Conservation (phyloP, 306 rosid genomes). For the Amphicarpaea edgeworthii region DNA sequence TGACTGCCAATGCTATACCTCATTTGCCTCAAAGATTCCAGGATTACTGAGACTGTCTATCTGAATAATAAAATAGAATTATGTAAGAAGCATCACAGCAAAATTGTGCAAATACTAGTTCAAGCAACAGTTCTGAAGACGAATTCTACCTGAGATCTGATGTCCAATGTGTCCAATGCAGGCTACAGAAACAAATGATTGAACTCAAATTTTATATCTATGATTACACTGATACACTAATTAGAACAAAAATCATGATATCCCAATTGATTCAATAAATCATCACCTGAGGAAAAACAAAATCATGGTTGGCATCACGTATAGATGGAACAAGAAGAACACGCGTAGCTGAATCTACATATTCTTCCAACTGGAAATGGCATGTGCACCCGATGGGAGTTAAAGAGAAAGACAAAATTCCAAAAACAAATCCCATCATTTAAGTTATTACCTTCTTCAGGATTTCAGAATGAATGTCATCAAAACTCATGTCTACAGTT, state of each 20-base stretch:
- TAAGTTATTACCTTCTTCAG: slow-evolving; percentile 68
- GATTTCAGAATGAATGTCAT: slow-evolving; percentile 85
- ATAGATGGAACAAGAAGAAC: slow-evolving; percentile 85
- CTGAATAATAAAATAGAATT: slow-evolving; percentile 55
- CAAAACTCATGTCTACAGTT: slow-evolving; percentile 70
- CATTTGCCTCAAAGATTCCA: slow-evolving; percentile 86
- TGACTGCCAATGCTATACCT: slow-evolving; percentile 61
- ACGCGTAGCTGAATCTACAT: slow-evolving; percentile 67
- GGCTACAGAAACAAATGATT: slow-evolving; percentile 68
- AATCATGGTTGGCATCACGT: slow-evolving; percentile 89
- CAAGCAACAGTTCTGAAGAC: slow-evolving; percentile 33
- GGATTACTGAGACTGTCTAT: slow-evolving; percentile 82
- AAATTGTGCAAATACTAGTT: not conserved
- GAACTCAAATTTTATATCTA: slow-evolving; percentile 35
- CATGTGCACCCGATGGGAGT: not conserved
- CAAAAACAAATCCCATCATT: slow-evolving; percentile 9
- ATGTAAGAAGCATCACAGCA: slow-evolving; percentile 37
- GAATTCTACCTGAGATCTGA: slow-evolving; percentile 71
- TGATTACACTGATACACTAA: slow-evolving; percentile 37
- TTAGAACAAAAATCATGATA: slow-evolving; percentile 14
- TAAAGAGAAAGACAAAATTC: slow-evolving; percentile 28
- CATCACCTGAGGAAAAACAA: slow-evolving; percentile 92
- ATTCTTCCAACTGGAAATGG: slow-evolving; percentile 76
- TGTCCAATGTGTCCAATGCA: slow-evolving; percentile 76
- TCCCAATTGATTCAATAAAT: slow-evolving; percentile 33